A percentile compares a stretch with the other conserved stretches of the same genome.
These are phyloP conservation scores for Curvularia sp. DNA, from an alignment of 2,329 filamentous ascomycete species.

Conservation along the genomic window DNA sequence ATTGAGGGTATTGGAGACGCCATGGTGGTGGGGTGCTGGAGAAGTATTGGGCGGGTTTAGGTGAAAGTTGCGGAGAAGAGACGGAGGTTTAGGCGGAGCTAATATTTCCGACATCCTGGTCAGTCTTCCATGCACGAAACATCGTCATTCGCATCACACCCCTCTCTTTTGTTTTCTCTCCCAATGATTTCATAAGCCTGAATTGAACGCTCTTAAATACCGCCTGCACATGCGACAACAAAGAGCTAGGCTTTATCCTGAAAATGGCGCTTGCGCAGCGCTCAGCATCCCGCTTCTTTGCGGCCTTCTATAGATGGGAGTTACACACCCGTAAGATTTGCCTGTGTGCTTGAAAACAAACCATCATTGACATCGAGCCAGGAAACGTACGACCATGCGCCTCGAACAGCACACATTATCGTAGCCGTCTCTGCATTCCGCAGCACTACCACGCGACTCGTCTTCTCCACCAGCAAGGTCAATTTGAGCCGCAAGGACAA, in stretches of 20 bases:
- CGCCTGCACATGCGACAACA: background rate
- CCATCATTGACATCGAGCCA: conserved; percentile 15
- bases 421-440: conserved; percentile 2
- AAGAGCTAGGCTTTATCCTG: background rate
- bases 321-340: conserved; percentile 35
- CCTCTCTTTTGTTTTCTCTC: background rate
- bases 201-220: background rate
- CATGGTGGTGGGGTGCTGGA: conserved; percentile 30
- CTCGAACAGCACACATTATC: conserved; percentile 2
- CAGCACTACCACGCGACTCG: conserved; percentile 25
- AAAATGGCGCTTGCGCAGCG: conserved; percentile 34
- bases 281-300: conserved; percentile 51
- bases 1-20: conserved; percentile 43
- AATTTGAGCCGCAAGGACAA: conserved; percentile 11
- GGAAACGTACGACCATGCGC: conserved; percentile 20
- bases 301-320: conserved; percentile 55
- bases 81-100: conserved; percentile 24
- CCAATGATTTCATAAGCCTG: too few relatives aligned
- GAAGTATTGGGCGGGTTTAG: conserved; percentile 13
- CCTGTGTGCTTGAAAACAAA: background rate
- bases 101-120: conserved; percentile 24
- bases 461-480: conserved; percentile 17
- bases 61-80: conserved; percentile 36
- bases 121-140: conserved; percentile 4
- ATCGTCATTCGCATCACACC: conserved; percentile 13